A percentile compares a stretch with the other conserved stretches of the same genome.
Conservation (phyloP, 2,329 filamentous ascomycete species). For the Ampelomyces quisqualis region DNA sequence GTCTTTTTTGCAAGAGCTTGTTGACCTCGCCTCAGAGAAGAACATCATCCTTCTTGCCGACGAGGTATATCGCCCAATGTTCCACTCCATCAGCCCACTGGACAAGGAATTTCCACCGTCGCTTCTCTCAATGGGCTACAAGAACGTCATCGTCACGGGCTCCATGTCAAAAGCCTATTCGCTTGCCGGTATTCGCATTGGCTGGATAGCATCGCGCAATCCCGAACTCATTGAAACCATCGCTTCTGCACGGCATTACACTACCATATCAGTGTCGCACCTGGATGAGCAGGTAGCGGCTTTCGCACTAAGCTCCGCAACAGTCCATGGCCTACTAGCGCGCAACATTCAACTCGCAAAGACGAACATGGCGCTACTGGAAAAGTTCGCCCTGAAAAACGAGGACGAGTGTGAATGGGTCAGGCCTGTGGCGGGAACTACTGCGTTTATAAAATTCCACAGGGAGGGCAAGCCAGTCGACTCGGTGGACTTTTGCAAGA, state of each 20-base stretch:
- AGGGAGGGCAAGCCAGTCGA: slow-evolving; percentile 64
- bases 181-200: slow-evolving; percentile 76
- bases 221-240: slow-evolving; percentile 62
- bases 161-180: slow-evolving; percentile 86
- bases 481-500: slow-evolving; percentile 69
- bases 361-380: slow-evolving; percentile 66
- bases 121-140: slow-evolving; percentile 69
- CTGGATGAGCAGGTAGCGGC: slow-evolving; percentile 77
- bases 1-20: slow-evolving; percentile 60
- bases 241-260: slow-evolving; percentile 72
- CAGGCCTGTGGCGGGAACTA: slow-evolving; percentile 76
- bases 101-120: slow-evolving; percentile 64
- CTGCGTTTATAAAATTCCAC: slow-evolving; percentile 71
- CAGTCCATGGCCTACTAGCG: slow-evolving; percentile 63
- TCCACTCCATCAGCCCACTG: slow-evolving; percentile 64
- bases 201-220: slow-evolving; percentile 76
- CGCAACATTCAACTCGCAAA: slow-evolving; percentile 68
- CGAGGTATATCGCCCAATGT: slow-evolving; percentile 82
- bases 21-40: slow-evolving; percentile 62
- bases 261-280: slow-evolving; percentile 80
- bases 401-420: slow-evolving; percentile 67
- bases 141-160: slow-evolving; percentile 69
- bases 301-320: slow-evolving; percentile 67
- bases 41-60: slow-evolving; percentile 70
- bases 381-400: slow-evolving; percentile 66